These are phyloP conservation scores for Solanum neorickii DNA, from an alignment of 257 asterid species.

Conservation along the genomic window DNA sequence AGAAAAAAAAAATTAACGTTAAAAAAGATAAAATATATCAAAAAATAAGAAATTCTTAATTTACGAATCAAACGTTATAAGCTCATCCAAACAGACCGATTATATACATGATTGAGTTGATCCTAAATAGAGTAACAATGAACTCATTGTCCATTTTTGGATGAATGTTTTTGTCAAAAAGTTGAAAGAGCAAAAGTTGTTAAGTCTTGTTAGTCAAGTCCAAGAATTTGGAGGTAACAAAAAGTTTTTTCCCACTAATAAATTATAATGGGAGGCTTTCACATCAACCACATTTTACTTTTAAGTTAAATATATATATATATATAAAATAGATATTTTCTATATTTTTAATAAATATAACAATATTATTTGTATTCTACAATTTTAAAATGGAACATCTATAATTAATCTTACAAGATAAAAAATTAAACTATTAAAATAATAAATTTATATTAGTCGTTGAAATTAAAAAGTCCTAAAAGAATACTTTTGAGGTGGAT, in stretches of 20 bases:
- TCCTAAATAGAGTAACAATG: neutral
- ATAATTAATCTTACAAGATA: too few species aligned
- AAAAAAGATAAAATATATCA: too few species aligned
- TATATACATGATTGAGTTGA: neutral
- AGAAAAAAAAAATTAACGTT: accelerated
- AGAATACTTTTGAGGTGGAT: too few species aligned
- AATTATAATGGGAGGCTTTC: neutral
- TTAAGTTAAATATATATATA: neutral
- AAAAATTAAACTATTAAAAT: too few species aligned
- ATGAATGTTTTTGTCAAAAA: neutral
- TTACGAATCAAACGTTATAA: too few species aligned
- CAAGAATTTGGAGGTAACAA: neutral
- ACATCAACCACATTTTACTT: neutral
- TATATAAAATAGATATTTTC: neutral
- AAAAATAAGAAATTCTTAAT: too few species aligned
- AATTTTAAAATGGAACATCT: too few species aligned
- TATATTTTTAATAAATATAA: neutral
- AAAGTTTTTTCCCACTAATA: neutral
- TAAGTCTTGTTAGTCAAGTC: neutral
- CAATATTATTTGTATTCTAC: neutral
- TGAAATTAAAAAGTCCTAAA: too few species aligned
- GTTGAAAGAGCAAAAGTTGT: neutral
- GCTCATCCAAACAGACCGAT: neutral
- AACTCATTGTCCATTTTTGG: neutral
- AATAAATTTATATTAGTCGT: too few species aligned